Base-by-base conservation (phyloP, 139 green algal genomes). In the Spirogloea muscicola region DNA sequence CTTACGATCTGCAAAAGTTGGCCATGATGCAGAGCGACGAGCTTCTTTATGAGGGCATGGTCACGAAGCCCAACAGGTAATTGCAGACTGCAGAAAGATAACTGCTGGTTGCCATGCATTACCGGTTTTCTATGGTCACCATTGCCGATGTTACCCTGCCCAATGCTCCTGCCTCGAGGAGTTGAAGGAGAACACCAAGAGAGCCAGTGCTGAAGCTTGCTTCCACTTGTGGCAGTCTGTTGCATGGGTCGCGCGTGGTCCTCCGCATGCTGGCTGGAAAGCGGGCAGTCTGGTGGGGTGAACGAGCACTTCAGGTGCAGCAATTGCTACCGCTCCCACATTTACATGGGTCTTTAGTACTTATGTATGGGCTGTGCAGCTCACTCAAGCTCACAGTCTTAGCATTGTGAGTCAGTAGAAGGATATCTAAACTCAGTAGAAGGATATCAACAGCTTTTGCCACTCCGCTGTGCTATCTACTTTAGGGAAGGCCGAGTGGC, bases 41-140 rank as follows among this genome's bases (percentile, higher is more conserved):
- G 58, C 13, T 52, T 4, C 57, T 76, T 34, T 76, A 61, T 55
- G 68, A 76, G 38, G 68, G 29, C 13, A 31, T 75, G 6, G 68
- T 76, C 16, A 37, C 33, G 27, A 76, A 76, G 6, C 64, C 64
- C 37, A 68, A 5, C 13, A 68, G 59, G 59, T 68, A 68, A 62
- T 31, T 43, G 6, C 46, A 21, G 21, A 31, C 46, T 21, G 21
- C 21, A 31, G 46, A 21, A 21, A 55, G 52, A 43, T 62, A 7
- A 43, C 7, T 62, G 52, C 5, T 43, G 52, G 38, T 62, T 43
- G 18, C 40, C 40, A 55, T 55, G 21, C n/a, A 55, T 31, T 55
- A 55, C 21, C n/a, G 46, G 46, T 31, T 55, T 21, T 21, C 43
- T 10, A 51, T 51, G 43, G 43, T n/a, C n/a, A n/a, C n/a, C n/a